These are phyloP conservation scores for Wakefieldia striispora DNA, from an alignment of 768 basidiomycete species.

Conservation along the genomic window DNA sequence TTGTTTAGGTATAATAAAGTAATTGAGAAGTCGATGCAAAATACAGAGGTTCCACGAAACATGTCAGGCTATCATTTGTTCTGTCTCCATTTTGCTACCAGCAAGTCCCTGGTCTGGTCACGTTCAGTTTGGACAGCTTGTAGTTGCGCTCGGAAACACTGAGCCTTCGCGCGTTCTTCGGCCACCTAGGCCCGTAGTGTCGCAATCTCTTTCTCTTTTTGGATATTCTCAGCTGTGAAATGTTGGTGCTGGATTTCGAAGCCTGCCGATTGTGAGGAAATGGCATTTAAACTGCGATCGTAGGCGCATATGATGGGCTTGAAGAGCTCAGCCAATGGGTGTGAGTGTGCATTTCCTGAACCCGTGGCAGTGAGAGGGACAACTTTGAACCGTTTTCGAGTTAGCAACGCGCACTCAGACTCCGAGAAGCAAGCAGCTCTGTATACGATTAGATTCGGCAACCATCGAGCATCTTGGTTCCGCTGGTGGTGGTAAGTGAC, in stretches of 20 bases:
- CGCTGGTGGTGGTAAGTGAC: not conserved
- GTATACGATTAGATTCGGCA: constrained; percentile 1
- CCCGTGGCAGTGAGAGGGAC: not conserved
- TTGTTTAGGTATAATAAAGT: not conserved
- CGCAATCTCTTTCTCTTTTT: constrained; percentile 4
- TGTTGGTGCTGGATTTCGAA: constrained; percentile 13
- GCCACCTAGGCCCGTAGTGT: constrained; percentile 4
- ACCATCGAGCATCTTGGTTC: no score
- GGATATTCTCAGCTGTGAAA: constrained; percentile 3
- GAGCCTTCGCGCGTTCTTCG: constrained; percentile 6
- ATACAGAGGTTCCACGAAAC: not conserved
- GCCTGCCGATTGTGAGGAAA: constrained; percentile 3
- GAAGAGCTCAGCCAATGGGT: constrained; percentile 8
- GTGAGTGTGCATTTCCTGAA: not conserved
- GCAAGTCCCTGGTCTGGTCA: constrained; percentile 10
- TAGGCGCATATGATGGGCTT: constrained; percentile 12
- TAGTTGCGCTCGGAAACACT: constrained; percentile 3
- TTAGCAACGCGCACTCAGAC: not conserved
- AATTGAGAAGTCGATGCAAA: not conserved
- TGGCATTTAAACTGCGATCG: not conserved
- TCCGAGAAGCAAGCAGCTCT: not conserved
- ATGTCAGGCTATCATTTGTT: not conserved
- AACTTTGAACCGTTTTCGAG: not conserved
- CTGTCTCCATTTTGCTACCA: constrained; percentile 5
- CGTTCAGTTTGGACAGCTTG: constrained; percentile 3